Evolutionary conservation across 2,329 filamentous ascomycete genomes (phyloP), one percentile per base, ranked within the genome.

Genomic region (Pestalotiopsis fici): DNA sequence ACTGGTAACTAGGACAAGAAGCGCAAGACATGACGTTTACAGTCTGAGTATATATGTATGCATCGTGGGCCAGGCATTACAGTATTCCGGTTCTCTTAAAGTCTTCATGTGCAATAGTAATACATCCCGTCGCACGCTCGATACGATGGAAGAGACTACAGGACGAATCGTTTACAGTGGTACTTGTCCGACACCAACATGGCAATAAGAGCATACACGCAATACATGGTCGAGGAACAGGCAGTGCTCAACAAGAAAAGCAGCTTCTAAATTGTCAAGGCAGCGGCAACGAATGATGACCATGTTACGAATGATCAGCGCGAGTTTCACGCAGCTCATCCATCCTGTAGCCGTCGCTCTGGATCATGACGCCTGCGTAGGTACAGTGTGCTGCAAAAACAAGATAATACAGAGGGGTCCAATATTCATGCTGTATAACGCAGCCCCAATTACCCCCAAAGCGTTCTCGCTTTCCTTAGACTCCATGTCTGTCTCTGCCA

Each of bases 401-500:
- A 59, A 59, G 27, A 21, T 60, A 35, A 37, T 60, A 60, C 57
- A 60, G 15, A 60, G 57, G 57, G 28, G 57, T 60, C 28, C 57
- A 37, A 60, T 60, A 60, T 60, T 27, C 15, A 31, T 37, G 27
- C 28, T 60, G 27, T 37, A 31, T 37, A 35, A 27, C 57, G 55
- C 55, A 57, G 31, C 27, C n/a, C 57, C 28, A 18, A 37, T n/a
- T 21, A 13, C 57, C 25, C 57, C 57, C 25, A 25, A 37, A 31
- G n/a, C 43, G 9, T n/a, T 23, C 18, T 27, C 57, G 27, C 55
- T 57, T 31, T 57, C 23, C 25, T 15, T 57, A 12, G 25, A 27
- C 55, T 15, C 23, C 55, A 25, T 57, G 27, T 27, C 57, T 4
- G 27, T 37, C n/a, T 50, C 43, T 35, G 9, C 57, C n/a, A 60